Evolutionary conservation across 768 basidiomycete species (phyloP).

Genomic region (Pulveroboletus frians): DNA sequence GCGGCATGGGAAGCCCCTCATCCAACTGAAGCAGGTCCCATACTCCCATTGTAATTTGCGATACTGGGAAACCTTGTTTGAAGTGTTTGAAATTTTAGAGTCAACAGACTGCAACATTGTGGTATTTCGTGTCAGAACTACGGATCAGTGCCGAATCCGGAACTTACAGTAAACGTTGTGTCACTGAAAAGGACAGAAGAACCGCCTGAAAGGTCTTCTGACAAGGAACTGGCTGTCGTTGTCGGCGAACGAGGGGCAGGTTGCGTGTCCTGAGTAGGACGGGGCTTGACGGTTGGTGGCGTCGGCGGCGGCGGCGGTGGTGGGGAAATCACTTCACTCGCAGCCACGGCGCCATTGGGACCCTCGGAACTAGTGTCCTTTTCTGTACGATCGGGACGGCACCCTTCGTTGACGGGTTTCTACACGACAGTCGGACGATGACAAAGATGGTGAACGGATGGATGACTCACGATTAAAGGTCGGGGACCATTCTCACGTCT

Average conservation of each 20-base stretch:
- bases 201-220: conserved; percentile 14
- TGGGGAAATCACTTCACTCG: conserved; percentile 5
- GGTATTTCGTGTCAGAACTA: not conserved
- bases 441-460: not conserved
- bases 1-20: not conserved
- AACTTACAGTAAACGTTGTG: conserved; percentile 20
- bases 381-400: not conserved
- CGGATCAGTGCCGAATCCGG: not conserved
- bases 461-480: conserved; percentile 2
- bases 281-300: conserved; percentile 9
- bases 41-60: accelerated
- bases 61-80: not conserved
- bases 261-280: not conserved
- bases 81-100: conserved; percentile 9
- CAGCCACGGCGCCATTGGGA: not conserved
- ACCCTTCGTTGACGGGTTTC: not conserved
- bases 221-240: conserved; percentile 6
- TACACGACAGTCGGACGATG: not conserved
- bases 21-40: conserved; percentile 7
- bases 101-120: conserved; percentile 19
- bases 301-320: conserved; percentile 2
- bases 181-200: conserved; percentile 13
- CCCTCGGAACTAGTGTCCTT: not conserved
- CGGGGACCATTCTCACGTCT: not conserved
- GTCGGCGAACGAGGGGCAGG: conserved; percentile 12